A percentile compares a stretch with the other conserved stretches of the same genome.
phyloP scores from a whole-genome alignment of 139 green algal genomes.

The Haematococcus lacustris region DNA sequence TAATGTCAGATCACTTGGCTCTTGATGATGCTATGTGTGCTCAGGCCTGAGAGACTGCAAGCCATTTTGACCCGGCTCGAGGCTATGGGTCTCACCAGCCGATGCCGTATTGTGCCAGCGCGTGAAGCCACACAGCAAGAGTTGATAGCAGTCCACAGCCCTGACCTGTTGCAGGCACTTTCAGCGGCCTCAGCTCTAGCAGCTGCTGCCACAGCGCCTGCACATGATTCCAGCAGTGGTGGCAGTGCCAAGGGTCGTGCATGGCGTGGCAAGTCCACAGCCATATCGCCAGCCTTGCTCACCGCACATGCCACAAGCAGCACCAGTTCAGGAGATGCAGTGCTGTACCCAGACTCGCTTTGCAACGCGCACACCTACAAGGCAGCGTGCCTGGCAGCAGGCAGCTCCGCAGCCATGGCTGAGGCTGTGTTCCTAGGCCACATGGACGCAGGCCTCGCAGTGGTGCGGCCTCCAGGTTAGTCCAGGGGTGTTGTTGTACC shows the following conservation, averaged over 20 bases:
- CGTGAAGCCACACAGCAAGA: conserved; percentile 44
- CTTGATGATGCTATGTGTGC: not conserved
- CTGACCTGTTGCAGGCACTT: conserved; percentile 30
- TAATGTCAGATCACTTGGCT: not conserved
- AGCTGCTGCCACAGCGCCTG: conserved; percentile 4
- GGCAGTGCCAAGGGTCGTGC: not conserved
- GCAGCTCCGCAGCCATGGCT: conserved; percentile 48
- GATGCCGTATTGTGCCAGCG: conserved; percentile 21
- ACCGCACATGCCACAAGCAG: not conserved
- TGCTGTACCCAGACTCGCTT: conserved; percentile 14
- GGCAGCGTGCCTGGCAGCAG: conserved; percentile 52
- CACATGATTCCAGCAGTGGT: not conserved
- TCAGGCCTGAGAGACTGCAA: conserved; percentile 56
- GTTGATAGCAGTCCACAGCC: conserved; percentile 50
- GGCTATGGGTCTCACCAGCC: conserved; percentile 22
- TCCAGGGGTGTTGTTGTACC: not conserved
- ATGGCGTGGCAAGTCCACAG: not conserved
- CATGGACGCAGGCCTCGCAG: conserved; percentile 33
- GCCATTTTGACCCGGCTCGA: conserved; percentile 58
- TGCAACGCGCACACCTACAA: conserved; percentile 8
- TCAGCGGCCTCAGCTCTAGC: not conserved
- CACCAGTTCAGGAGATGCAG: too few relatives aligned
- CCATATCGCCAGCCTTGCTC: not conserved
- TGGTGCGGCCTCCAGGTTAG: conserved; percentile 62
- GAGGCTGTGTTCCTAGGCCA: conserved; percentile 31